These are phyloP conservation scores for Quercus agrifolia DNA, from an alignment of 306 rosid species.

Conservation along the genomic window DNA sequence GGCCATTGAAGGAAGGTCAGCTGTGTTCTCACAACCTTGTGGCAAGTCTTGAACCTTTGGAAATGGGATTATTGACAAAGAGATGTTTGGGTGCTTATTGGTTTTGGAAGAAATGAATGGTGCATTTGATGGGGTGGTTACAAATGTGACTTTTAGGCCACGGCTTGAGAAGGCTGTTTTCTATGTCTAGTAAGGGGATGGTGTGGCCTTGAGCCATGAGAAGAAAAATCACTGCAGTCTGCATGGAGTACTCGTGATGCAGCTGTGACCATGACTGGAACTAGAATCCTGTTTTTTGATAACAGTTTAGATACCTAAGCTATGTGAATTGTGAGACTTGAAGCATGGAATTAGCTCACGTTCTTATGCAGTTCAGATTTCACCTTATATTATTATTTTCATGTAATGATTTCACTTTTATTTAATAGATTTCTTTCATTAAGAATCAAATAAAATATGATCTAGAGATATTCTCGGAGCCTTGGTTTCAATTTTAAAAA, in stretches of 20 bases:
- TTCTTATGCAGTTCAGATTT: too few relatives aligned
- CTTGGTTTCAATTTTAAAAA: too few relatives aligned
- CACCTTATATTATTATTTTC: too few relatives aligned
- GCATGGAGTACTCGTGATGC: conserved; percentile 5
- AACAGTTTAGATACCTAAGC: too few relatives aligned
- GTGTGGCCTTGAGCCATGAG: conserved; percentile 32
- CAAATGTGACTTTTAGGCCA: conserved; percentile 15
- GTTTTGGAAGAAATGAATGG: background rate
- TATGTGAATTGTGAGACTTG: too few relatives aligned
- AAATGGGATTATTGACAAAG: conserved; percentile 14
- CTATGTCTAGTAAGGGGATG: conserved; percentile 26
- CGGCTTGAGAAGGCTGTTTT: conserved; percentile 2
- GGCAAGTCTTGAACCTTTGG: conserved; percentile 15
- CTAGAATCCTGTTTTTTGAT: too few relatives aligned
- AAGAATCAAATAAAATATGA: too few relatives aligned
- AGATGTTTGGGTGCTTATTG: background rate
- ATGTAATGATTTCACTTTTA: too few relatives aligned
- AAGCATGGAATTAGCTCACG: too few relatives aligned
- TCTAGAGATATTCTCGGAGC: too few relatives aligned
- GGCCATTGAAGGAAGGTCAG: conserved; percentile 20
- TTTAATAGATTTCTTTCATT: too few relatives aligned
- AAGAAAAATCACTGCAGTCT: conserved; percentile 17
- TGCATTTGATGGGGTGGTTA: conserved; percentile 27
- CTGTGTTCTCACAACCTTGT: conserved; percentile 22
- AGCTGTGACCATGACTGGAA: background rate